Evolutionary conservation across 2,329 filamentous ascomycete species (phyloP).

Genomic region (Xylaria sp.): DNA sequence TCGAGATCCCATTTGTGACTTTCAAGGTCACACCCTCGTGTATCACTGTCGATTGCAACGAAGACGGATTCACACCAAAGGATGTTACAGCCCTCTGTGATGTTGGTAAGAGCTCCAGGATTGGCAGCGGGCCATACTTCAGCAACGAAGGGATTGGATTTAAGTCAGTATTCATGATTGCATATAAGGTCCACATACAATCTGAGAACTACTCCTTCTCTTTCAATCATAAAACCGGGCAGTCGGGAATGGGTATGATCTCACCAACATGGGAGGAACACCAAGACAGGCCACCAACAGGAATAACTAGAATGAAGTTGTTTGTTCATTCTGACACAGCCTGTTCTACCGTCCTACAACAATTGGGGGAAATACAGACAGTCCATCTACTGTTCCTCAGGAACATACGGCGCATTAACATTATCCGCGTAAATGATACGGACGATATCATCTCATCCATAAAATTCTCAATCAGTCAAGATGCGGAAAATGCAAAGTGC

Average conservation of each 20-base stretch:
- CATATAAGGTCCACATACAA: no score
- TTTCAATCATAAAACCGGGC: conserved; percentile 51
- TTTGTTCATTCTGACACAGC: conserved; percentile 48
- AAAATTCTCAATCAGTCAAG: conserved; percentile 27
- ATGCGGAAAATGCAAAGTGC: conserved; percentile 8
- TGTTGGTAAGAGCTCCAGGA: no score
- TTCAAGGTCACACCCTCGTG: no score
- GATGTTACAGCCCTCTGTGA: no score
- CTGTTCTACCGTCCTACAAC: conserved; percentile 38
- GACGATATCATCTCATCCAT: conserved; percentile 25
- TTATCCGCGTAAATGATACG: conserved; percentile 47
- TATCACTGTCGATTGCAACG: no score
- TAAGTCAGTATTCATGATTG: no score
- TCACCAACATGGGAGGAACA: conserved; percentile 55
- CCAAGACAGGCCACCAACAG: conserved; percentile 26
- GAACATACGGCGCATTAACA: conserved; percentile 51
- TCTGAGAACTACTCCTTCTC: no score
- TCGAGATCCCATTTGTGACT: conserved; percentile 47
- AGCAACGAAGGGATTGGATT: no score
- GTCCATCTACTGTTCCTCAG: conserved; percentile 56
- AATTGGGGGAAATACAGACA: conserved; percentile 53
- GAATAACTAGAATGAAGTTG: conserved; percentile 53
- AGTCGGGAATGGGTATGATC: conserved; percentile 63
- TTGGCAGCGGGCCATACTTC: no score
- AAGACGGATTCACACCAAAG: no score